Conservation (phyloP, 352 stramenopile genomes). For the Phytophthora capsici region DNA sequence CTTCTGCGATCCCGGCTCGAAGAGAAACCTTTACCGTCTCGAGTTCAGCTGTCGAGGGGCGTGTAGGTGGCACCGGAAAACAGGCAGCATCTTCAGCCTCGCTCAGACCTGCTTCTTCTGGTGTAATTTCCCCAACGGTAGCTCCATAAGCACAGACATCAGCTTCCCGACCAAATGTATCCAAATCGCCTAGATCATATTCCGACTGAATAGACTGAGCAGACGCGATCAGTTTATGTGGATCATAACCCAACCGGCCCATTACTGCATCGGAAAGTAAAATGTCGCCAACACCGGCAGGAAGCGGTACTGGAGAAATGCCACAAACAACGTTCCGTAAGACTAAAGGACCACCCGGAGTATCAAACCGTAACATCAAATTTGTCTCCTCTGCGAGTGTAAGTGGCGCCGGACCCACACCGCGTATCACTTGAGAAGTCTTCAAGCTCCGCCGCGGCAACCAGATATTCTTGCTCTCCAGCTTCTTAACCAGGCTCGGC, state of each 20-base stretch:
- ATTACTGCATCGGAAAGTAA: too few species aligned
- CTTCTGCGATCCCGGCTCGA: not conserved
- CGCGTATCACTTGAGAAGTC: not conserved
- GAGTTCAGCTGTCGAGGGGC: not conserved
- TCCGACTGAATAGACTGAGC: not conserved
- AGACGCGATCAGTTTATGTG: not conserved
- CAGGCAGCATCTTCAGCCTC: not conserved
- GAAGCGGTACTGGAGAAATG: not conserved
- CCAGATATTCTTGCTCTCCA: not conserved
- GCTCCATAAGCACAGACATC: not conserved
- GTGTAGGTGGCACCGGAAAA: not conserved
- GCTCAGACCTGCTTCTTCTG: not conserved
- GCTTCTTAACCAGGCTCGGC: not conserved
- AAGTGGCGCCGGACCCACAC: too few species aligned
- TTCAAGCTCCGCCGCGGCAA: not conserved
- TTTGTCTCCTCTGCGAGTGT: too few species aligned
- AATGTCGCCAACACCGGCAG: not conserved
- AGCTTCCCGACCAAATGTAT: not conserved
- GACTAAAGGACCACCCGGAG: not conserved
- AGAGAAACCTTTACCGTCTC: not conserved
- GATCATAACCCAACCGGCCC: constrained; percentile 5
- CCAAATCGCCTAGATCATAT: not conserved
- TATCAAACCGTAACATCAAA: not conserved
- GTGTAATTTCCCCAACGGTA: not conserved
- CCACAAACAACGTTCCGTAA: constrained; percentile 1